Evolutionary conservation across 352 stramenopile species (phyloP).

Genomic region (Globisporangium irregulare): DNA sequence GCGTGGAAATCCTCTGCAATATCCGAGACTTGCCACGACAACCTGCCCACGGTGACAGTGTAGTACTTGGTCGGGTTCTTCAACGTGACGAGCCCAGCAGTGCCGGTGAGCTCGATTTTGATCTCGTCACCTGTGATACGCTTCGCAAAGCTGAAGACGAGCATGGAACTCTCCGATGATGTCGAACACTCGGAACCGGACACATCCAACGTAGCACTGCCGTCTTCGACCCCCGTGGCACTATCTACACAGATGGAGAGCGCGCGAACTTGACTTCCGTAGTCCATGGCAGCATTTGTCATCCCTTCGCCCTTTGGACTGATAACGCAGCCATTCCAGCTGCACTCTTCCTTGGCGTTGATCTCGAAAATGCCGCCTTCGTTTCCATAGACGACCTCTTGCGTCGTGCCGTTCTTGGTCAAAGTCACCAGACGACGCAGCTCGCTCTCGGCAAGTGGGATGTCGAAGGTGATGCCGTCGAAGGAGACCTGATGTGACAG

Average conservation of each 20-base stretch:
- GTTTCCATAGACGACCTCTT: constrained; percentile 14
- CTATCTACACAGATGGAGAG: constrained; percentile 38
- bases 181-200: constrained; percentile 21
- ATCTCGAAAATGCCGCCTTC: constrained; percentile 38
- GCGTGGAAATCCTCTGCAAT: constrained; percentile 29
- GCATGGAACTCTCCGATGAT: constrained; percentile 31
- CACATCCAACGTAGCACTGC: constrained; percentile 28
- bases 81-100: constrained; percentile 28
- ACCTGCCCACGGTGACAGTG: constrained; percentile 40
- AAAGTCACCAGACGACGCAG: constrained; percentile 35
- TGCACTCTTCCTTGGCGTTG: constrained; percentile 58
- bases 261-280: constrained; percentile 43
- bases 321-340: constrained; percentile 39
- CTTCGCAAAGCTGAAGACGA: constrained; percentile 61
- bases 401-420: constrained; percentile 29
- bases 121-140: constrained; percentile 44
- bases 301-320: constrained; percentile 32
- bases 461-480: constrained; percentile 42
- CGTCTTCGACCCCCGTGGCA: constrained; percentile 30
- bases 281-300: constrained; percentile 31
- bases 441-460: constrained; percentile 32
- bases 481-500: constrained; percentile 31
- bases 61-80: constrained; percentile 43
- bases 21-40: constrained; percentile 37
- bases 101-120: constrained; percentile 15